Base-by-base conservation (phyloP, 805 yeast species). In the Yarrowia divulgata region DNA sequence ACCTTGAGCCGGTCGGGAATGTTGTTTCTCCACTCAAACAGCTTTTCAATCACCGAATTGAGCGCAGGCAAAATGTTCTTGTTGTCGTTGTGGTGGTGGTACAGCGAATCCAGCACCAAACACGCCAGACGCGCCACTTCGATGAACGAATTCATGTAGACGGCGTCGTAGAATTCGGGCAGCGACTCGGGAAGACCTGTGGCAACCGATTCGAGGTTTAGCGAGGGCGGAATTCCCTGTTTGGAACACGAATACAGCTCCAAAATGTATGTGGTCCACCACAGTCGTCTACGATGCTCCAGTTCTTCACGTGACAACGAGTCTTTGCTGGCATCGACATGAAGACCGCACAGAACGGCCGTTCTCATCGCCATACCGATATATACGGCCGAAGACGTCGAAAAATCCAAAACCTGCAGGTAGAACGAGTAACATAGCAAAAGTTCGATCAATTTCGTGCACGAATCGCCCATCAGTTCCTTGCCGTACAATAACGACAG, bases 261-360 rank as follows among this genome's bases (percentile, higher is more conserved):
- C 39, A 71, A 19, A 39, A 67, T 69, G 43, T 71, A 73, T 4
- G 73, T 69, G 12, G 75, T 71, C 75, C 75, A 73, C 73, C 74
- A 73, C 12, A 73, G 58, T 14, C 75, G 43, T 8, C 75, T 46
- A 14, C 74, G 52, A 19, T 73, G 75, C 40, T 73, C 75, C 37
- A 71, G 64, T 39, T 73, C 73, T 5, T 63, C 50, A n/a, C 48
- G 39, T 1, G 60, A 18, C 6, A 70, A 19, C n/a, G 54, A 40
- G 9, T 67, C 70, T 48, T 69, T 71, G 9, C 52, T 67, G 2
- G 72, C 71, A 40, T 73, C 73, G 3, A 60, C 73, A 68, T 73
- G 74, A 37, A 73, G 19, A 7, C 75, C 75, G 23, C 73, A 57
- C 12, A 72, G 40, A n/a, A 71, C 34, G 0, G 75, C 70, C 5